Percentiles rank a stretch among this genome's conserved stretches.
These are phyloP conservation scores for Rhododendron ovatum DNA, from an alignment of 148 eudicot species.

Conservation along the genomic window DNA sequence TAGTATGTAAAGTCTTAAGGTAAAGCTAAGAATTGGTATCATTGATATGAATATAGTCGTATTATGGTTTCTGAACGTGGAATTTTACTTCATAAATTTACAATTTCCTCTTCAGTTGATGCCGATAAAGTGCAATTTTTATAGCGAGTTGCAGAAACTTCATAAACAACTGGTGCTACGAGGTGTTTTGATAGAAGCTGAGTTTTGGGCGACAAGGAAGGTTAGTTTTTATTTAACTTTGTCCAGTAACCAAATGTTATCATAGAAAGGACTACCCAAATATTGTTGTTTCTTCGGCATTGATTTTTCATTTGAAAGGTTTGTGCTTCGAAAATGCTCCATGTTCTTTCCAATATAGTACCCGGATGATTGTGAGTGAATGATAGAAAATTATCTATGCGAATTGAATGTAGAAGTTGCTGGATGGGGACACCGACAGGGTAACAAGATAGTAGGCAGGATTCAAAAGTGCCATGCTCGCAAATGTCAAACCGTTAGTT, in stretches of 20 bases:
- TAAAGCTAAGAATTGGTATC: no score
- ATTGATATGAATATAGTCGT: background rate
- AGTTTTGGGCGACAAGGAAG: no score
- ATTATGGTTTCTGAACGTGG: background rate
- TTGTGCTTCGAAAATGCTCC: background rate
- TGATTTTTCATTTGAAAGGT: background rate
- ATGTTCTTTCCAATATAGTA: background rate
- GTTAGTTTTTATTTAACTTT: constrained; percentile 24
- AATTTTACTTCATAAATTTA: background rate
- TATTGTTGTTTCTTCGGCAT: background rate
- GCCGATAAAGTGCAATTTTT: constrained; percentile 14
- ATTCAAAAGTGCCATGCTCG: constrained; percentile 84
- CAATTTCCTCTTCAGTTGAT: constrained; percentile 8
- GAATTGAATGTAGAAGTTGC: constrained; percentile 64
- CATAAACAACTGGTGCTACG: constrained; percentile 75
- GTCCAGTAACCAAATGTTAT: no score
- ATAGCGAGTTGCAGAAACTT: constrained; percentile 83
- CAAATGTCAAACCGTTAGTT: constrained; percentile 66
- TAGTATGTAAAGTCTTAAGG: background rate
- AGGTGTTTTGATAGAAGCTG: constrained; percentile 51
- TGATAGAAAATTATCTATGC: background rate
- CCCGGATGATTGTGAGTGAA: background rate
- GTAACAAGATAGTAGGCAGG: constrained; percentile 60
- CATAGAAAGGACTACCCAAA: background rate
- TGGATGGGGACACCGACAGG: constrained; percentile 48